Percentiles rank a stretch among this genome's conserved stretches.
phyloP scores from a whole-genome alignment of 768 basidiomycete genomes.

The Auricularia sp. region DNA sequence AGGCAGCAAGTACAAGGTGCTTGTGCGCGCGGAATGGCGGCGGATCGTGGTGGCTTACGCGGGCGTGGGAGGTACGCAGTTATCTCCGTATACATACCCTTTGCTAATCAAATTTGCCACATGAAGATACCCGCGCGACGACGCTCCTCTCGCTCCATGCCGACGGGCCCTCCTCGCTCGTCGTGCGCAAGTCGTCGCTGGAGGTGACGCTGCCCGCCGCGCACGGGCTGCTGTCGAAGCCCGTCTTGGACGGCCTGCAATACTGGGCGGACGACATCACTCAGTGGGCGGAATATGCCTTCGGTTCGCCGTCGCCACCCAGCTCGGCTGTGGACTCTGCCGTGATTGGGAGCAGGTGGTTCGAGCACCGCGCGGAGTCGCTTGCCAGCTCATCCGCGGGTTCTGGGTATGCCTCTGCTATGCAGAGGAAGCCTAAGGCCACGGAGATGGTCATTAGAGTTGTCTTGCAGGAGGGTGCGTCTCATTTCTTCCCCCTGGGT shows the following conservation, averaged over 20 bases:
- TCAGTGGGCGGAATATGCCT: constrained; percentile 52
- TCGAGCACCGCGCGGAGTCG: constrained; percentile 18
- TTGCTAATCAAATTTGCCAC: constrained; percentile 18
- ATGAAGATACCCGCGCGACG: constrained; percentile 12
- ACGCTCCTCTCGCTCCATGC: constrained; percentile 10
- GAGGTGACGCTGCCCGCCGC: constrained; percentile 49
- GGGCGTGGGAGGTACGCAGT: constrained; percentile 27
- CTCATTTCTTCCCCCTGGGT: constrained; percentile 26
- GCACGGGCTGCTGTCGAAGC: constrained; percentile 45
- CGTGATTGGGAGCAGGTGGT: constrained; percentile 74
- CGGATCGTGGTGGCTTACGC: constrained; percentile 43
- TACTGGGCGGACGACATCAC: constrained; percentile 79
- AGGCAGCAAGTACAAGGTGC: constrained; percentile 1
- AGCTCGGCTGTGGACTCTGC: constrained; percentile 33
- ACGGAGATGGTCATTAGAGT: neutral
- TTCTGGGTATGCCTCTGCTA: neutral
- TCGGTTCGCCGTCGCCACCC: constrained; percentile 15
- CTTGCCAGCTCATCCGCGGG: neutral
- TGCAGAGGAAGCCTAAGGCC: constrained; percentile 1
- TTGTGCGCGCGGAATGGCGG: constrained; percentile 7
- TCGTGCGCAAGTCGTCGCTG: constrained; percentile 11
- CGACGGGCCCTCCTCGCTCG: neutral
- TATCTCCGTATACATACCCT: constrained; percentile 35
- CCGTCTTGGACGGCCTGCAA: constrained; percentile 64
- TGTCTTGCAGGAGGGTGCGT: constrained; percentile 30